Evolutionary conservation across 2,329 filamentous ascomycete species (phyloP).

Genomic region (Blastomyces silverae): DNA sequence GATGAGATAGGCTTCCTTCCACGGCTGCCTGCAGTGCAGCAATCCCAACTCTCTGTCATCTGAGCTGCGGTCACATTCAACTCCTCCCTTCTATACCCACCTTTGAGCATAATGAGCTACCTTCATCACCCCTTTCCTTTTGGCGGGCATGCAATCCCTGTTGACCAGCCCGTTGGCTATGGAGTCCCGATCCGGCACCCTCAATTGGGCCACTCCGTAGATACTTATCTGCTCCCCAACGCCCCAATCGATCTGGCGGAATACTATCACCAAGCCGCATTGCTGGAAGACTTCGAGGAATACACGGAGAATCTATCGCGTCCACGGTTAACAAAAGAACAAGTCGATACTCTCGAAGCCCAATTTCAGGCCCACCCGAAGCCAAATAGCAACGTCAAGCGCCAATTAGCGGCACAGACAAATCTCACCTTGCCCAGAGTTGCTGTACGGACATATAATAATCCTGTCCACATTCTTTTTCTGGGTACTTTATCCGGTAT

Average conservation of each 20-base stretch:
- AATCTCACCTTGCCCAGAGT: conserved; percentile 46
- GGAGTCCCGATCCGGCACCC: conserved; percentile 35
- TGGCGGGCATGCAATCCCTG: conserved; percentile 30
- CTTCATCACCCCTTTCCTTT: conserved; percentile 36
- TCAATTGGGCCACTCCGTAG: conserved; percentile 35
- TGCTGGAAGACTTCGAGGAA: conserved; percentile 42
- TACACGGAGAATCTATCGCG: conserved; percentile 44
- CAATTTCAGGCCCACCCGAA: conserved; percentile 48
- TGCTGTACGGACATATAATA: conserved; percentile 37
- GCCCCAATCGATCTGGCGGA: conserved; percentile 40
- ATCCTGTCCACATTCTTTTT: conserved; percentile 3
- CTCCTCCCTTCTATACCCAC: conserved; percentile 16
- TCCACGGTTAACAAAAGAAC: conserved; percentile 47
- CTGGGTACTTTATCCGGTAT: background rate
- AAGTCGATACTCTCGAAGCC: conserved; percentile 45
- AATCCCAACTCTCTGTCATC: conserved; percentile 8
- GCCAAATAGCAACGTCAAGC: conserved; percentile 46
- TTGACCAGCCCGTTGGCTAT: conserved; percentile 34
- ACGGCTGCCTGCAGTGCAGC: conserved; percentile 22
- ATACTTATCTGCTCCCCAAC: conserved; percentile 35
- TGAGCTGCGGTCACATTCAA: conserved; percentile 12
- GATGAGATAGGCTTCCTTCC: conserved; percentile 19
- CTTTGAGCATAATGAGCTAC: conserved; percentile 32
- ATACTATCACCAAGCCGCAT: conserved; percentile 37
- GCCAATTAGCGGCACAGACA: conserved; percentile 44